Conservation (phyloP, 2,329 filamentous ascomycete species). For the Paracamarosporium sp. region DNA sequence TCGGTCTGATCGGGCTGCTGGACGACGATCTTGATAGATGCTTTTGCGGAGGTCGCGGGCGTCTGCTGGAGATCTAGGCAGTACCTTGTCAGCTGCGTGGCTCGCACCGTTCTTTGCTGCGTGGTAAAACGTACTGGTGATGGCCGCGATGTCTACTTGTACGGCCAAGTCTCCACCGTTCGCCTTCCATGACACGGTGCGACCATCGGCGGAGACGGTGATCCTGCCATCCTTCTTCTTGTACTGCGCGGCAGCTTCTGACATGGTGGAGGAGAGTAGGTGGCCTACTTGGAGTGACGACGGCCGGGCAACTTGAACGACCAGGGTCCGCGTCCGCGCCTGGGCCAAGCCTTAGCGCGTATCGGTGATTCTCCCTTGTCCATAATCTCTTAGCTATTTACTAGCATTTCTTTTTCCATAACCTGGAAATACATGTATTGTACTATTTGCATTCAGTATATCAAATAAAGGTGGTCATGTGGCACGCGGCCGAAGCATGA, state of each 20-base stretch:
- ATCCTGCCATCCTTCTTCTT: slow-evolving; percentile 96
- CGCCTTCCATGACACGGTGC: slow-evolving; percentile 82
- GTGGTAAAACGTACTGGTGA: slow-evolving; percentile 72
- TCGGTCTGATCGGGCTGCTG: slow-evolving; percentile 69
- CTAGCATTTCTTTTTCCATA: too few species aligned
- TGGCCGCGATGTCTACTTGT: slow-evolving; percentile 74
- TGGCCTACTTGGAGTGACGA: slow-evolving; percentile 1
- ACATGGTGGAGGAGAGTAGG: slow-evolving; percentile 37
- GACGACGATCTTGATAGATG: slow-evolving; percentile 91
- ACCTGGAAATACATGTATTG: too few species aligned
- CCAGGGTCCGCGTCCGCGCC: too few species aligned
- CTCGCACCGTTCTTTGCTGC: slow-evolving; percentile 2
- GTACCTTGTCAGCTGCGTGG: background rate
- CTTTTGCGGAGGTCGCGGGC: slow-evolving; percentile 83
- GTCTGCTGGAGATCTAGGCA: slow-evolving; percentile 88
- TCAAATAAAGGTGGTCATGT: too few species aligned
- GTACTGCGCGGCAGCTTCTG: slow-evolving; percentile 62
- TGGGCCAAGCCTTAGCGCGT: too few species aligned
- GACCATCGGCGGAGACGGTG: slow-evolving; percentile 74
- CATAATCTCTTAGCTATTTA: too few species aligned
- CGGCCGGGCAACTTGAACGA: background rate
- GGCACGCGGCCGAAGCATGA: too few species aligned
- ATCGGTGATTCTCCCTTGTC: too few species aligned
- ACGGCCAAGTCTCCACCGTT: slow-evolving; percentile 68
- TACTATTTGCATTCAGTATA: too few species aligned